Percentiles rank a stretch among this genome's conserved stretches.
Evolutionary conservation across 192 early-diverging fungal genomes (phyloP).

Genomic region (Kickxella alabastrina): DNA sequence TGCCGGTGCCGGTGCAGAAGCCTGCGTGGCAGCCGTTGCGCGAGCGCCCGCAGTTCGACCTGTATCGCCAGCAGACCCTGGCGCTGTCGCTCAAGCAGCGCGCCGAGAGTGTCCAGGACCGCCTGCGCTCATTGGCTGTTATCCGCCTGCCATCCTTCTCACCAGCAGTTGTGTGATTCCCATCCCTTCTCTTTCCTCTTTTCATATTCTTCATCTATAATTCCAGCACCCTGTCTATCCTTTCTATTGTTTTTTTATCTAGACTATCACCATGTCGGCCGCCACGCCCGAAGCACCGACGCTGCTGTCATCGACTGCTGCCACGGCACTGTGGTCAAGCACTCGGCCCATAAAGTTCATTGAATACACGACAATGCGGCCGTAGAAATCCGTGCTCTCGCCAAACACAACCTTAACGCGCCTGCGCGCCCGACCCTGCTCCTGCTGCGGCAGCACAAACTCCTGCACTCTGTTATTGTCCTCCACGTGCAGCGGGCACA

Average conservation of each 20-base stretch:
- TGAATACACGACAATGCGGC: slow-evolving; percentile 74
- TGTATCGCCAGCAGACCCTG: slow-evolving; percentile 47
- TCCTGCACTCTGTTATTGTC: slow-evolving; percentile 69
- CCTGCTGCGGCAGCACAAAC: slow-evolving; percentile 29
- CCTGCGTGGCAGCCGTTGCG: slow-evolving; percentile 33
- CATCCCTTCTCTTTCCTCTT: background rate
- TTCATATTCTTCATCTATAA: background rate
- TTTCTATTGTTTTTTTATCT: too few species aligned
- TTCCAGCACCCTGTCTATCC: too few species aligned
- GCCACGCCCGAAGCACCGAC: too few species aligned
- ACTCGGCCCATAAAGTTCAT: slow-evolving; percentile 60
- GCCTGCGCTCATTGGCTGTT: slow-evolving; percentile 17
- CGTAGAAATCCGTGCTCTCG: slow-evolving; percentile 81
- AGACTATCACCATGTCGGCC: too few species aligned
- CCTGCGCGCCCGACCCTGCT: slow-evolving; percentile 15
- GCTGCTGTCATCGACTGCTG: too few species aligned
- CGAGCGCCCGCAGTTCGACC: slow-evolving; percentile 38
- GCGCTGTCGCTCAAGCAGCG: slow-evolving; percentile 41
- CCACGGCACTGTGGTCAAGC: background rate
- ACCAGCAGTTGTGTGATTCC: background rate
- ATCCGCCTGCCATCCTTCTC: slow-evolving; percentile 1
- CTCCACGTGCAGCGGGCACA: slow-evolving; percentile 64
- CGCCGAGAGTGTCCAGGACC: slow-evolving; percentile 32
- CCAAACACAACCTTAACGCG: slow-evolving; percentile 67
- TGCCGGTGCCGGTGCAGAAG: too few species aligned